These are phyloP conservation scores for Rugonectria rugulosa DNA, from an alignment of 2,329 filamentous ascomycete genomes.

Conservation along the genomic window DNA sequence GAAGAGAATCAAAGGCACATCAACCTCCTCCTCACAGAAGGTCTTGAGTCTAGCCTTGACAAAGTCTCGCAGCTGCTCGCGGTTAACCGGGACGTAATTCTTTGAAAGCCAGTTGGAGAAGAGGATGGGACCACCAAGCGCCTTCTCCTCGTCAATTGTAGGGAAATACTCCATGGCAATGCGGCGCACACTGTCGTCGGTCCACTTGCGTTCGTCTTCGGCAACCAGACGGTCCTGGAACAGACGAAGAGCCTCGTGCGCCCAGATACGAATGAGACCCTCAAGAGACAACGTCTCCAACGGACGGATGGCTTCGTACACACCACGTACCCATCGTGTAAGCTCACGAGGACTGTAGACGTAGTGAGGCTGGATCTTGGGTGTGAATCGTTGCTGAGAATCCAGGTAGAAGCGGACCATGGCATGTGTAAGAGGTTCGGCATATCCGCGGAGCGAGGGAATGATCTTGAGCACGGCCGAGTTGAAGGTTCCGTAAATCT, in stretches of 20 bases:
- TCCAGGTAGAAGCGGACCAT: conserved; percentile 98
- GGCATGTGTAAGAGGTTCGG: conserved; percentile 90
- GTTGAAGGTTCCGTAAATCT: conserved; percentile 99
- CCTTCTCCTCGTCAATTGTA: conserved; percentile 89
- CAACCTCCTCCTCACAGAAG: conserved; percentile 99
- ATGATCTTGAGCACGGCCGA: conserved; percentile 96
- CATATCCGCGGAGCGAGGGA: conserved; percentile 91
- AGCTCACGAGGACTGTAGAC: conserved; percentile 99
- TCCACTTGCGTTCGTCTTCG: conserved; percentile 96
- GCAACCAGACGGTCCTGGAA: conserved; percentile 97
- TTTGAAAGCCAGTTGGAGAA: conserved; percentile 99
- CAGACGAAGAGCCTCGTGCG: conserved; percentile 92
- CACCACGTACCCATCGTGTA: conserved; percentile 94
- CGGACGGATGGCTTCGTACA: conserved; percentile 96
- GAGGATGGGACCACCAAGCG: conserved; percentile 89
- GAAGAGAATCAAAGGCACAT: conserved; percentile 98
- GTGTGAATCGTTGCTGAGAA: conserved; percentile 93
- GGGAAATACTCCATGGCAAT: conserved; percentile 94
- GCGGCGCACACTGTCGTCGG: conserved; percentile 82
- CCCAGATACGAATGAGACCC: conserved; percentile 95
- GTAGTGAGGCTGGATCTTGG: conserved; percentile 97
- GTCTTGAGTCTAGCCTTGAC: conserved; percentile 97
- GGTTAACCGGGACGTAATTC: conserved; percentile 96
- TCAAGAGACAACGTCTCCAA: conserved; percentile 88
- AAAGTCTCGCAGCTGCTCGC: conserved; percentile 93